These are phyloP conservation scores for Chiua virens DNA, from an alignment of 768 basidiomycete species.

Conservation along the genomic window DNA sequence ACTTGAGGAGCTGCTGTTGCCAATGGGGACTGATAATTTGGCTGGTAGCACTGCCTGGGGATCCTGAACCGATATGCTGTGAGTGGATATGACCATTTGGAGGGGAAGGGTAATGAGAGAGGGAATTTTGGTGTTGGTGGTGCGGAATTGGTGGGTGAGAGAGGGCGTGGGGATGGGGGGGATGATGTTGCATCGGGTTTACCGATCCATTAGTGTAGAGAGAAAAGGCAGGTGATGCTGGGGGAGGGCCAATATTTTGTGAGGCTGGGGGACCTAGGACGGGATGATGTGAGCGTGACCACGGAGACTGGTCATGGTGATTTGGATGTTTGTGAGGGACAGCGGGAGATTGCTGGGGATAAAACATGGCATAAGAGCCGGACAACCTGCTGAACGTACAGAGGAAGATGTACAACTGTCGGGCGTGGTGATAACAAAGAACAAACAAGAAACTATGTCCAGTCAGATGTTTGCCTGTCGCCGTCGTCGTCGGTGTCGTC, in stretches of 20 bases:
- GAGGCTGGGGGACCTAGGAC: slow-evolving; percentile 47
- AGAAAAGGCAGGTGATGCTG: slow-evolving; percentile 72
- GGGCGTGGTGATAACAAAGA: slow-evolving; percentile 1
- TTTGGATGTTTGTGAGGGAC: slow-evolving; percentile 73
- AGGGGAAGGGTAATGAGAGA: slow-evolving; percentile 79
- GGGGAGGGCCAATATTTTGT: slow-evolving; percentile 56
- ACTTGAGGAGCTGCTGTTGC: slow-evolving; percentile 92
- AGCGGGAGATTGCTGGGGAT: slow-evolving; percentile 80
- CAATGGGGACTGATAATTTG: slow-evolving; percentile 81
- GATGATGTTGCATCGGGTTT: slow-evolving; percentile 61
- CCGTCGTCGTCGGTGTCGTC: slow-evolving; percentile 9
- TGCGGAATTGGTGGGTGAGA: slow-evolving; percentile 53
- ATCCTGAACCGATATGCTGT: slow-evolving; percentile 58
- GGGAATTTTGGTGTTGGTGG: slow-evolving; percentile 79
- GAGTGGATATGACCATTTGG: slow-evolving; percentile 64
- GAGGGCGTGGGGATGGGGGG: slow-evolving; percentile 52
- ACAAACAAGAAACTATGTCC: slow-evolving; percentile 20
- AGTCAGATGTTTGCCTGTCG: slow-evolving; percentile 14
- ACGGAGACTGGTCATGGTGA: slow-evolving; percentile 75
- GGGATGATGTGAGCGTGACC: slow-evolving; percentile 63
- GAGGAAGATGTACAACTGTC: slow-evolving; percentile 14
- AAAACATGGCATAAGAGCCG: slow-evolving; percentile 67
- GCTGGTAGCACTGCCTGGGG: slow-evolving; percentile 52
- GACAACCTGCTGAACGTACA: slow-evolving; percentile 3
- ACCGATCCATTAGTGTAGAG: slow-evolving; percentile 72